Evolutionary conservation across 768 basidiomycete species (phyloP).

Genomic region (Gloeopeniophorella convolvens): DNA sequence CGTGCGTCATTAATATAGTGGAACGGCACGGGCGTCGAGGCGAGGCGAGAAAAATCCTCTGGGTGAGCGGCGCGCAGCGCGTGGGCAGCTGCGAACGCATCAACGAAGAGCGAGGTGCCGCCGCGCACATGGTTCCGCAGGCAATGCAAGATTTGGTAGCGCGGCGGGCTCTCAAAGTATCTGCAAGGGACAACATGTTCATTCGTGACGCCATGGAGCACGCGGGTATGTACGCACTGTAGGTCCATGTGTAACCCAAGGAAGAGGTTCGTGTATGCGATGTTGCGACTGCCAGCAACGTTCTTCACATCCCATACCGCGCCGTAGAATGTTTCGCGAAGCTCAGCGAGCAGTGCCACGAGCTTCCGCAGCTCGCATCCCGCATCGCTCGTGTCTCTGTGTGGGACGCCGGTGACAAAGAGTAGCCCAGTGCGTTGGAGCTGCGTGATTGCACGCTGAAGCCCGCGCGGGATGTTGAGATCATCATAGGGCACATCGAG

Average conservation of each 20-base stretch:
- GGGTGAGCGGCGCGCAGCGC: constrained; percentile 42
- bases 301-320: constrained; percentile 83
- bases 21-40: constrained; percentile 65
- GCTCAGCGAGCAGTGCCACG: constrained; percentile 62
- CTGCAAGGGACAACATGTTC: constrained; percentile 36
- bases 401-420: constrained; percentile 68
- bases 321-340: constrained; percentile 88
- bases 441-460: constrained; percentile 59
- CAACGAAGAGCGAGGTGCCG: constrained; percentile 82
- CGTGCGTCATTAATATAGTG: constrained; percentile 91
- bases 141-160: constrained; percentile 90
- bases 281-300: constrained; percentile 68
- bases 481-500: constrained; percentile 53
- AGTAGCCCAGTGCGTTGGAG: constrained; percentile 67
- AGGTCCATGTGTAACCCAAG: constrained; percentile 92
- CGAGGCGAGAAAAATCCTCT: constrained; percentile 50
- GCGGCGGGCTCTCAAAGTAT: constrained; percentile 87
- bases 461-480: constrained; percentile 37
- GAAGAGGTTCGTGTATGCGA: constrained; percentile 90
- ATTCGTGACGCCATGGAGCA: no score
- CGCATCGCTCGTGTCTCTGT: constrained; percentile 47
- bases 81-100: constrained; percentile 61
- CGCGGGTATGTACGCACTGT: constrained; percentile 47
- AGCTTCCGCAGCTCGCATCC: constrained; percentile 64
- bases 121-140: constrained; percentile 79